A percentile compares a stretch with the other conserved stretches of the same genome.
phyloP scores from a whole-genome alignment of 345 rosid genomes.

The Cardiospermum halicacabum region DNA sequence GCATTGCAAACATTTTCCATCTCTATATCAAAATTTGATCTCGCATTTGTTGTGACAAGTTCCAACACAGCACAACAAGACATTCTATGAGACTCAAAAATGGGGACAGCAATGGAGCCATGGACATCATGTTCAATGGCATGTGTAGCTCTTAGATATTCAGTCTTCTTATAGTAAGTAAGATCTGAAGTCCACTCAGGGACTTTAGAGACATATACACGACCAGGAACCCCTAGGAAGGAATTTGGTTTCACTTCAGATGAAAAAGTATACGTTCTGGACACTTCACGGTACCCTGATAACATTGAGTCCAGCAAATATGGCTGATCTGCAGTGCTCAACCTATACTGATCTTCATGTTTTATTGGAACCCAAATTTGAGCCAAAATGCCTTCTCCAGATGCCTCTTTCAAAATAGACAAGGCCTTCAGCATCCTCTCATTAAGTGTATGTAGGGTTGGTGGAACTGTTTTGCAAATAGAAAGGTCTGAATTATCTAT shows the following conservation, averaged over 20 bases:
- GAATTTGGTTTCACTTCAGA: constrained; percentile 53
- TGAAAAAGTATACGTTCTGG: constrained; percentile 68
- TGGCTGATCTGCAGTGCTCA: constrained; percentile 79
- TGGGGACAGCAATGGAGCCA: constrained; percentile 78
- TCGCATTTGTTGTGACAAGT: constrained; percentile 79
- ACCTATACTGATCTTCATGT: constrained; percentile 52
- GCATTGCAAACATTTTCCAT: constrained; percentile 68
- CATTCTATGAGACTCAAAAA: constrained; percentile 43
- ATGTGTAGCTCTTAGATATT: constrained; percentile 59
- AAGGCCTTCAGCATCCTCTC: constrained; percentile 86
- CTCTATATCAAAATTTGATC: constrained; percentile 69
- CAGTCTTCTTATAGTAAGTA: constrained; percentile 50
- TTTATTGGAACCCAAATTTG: constrained; percentile 83
- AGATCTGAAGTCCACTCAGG: constrained; percentile 96
- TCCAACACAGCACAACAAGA: constrained; percentile 82
- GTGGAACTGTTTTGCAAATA: constrained; percentile 42
- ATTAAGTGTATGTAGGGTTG: constrained; percentile 46
- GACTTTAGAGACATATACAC: constrained; percentile 76
- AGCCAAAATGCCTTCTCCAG: constrained; percentile 75
- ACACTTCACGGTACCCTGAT: constrained; percentile 84
- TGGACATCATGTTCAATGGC: constrained; percentile 60
- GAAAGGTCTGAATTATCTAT: constrained; percentile 18
- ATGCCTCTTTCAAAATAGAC: constrained; percentile 61
- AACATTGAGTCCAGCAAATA: constrained; percentile 75
- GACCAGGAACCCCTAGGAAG: constrained; percentile 81